Conservation (phyloP, 805 yeast genomes). For the Monosporozyma servazzii region DNA sequence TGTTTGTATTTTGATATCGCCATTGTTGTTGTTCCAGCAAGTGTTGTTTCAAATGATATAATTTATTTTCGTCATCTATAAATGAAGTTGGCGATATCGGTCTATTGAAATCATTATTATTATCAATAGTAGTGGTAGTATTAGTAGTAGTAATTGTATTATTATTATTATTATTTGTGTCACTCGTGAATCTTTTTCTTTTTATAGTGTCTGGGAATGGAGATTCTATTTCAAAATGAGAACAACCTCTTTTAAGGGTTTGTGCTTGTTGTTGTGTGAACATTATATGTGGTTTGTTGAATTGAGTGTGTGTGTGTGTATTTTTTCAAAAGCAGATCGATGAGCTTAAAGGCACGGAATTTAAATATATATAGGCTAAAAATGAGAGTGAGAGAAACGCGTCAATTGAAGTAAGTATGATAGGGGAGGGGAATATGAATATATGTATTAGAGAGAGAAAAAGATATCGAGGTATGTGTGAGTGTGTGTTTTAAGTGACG, state of each 20-base stretch:
- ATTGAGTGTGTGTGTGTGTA: not conserved
- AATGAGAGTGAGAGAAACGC: not conserved
- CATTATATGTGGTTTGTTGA: not conserved
- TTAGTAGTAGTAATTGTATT: no score
- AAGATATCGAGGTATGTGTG: not conserved
- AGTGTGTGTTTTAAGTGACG: not conserved
- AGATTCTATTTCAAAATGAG: conserved; percentile 6
- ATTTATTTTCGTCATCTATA: not conserved
- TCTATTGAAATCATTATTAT: not conserved
- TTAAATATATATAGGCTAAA: no score
- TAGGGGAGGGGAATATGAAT: not conserved
- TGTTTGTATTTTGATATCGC: not conserved
- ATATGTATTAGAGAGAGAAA: not conserved
- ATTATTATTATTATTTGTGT: not conserved
- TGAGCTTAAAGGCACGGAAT: not conserved
- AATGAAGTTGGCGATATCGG: not conserved
- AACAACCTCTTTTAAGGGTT: conserved; percentile 2
- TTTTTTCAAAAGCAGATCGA: not conserved
- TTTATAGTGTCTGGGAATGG: conserved; percentile 6
- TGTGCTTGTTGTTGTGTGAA: not conserved
- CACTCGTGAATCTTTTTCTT: conserved; percentile 1
- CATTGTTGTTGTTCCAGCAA: not conserved
- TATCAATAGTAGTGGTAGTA: not conserved
- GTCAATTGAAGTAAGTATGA: not conserved
- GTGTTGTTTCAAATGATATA: not conserved